Conservation (phyloP, 2,329 filamentous ascomycete species). For the Epichloe brachyelytri region DNA sequence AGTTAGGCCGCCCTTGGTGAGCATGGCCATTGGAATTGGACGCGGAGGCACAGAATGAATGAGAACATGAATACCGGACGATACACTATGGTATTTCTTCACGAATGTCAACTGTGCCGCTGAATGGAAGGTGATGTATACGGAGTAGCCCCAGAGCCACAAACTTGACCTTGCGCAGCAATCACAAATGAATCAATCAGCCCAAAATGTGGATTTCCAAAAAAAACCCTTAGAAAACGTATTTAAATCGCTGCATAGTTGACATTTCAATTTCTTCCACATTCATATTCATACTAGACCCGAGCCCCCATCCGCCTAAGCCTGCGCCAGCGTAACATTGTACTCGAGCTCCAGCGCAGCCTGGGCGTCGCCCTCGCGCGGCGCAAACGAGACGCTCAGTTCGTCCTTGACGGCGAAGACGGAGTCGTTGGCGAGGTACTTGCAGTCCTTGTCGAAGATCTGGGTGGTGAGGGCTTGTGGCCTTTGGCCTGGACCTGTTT, state of each 20-base stretch:
- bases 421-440: conserved; percentile 41
- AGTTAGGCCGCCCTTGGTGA: too few relatives aligned
- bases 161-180: too few relatives aligned
- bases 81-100: too few relatives aligned
- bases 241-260: background rate
- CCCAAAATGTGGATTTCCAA: too few relatives aligned
- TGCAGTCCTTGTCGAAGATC: conserved; percentile 57
- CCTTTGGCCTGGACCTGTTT: conserved; percentile 33
- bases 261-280: too few relatives aligned
- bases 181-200: too few relatives aligned
- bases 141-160: too few relatives aligned
- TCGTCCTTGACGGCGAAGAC: conserved; percentile 44
- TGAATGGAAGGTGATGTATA: too few relatives aligned
- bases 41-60: too few relatives aligned
- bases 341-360: conserved; percentile 48
- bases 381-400: conserved; percentile 29
- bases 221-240: background rate
- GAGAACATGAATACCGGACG: too few relatives aligned
- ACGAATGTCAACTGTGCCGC: too few relatives aligned
- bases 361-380: conserved; percentile 25
- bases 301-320: background rate
- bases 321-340: conserved; percentile 37
- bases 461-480: conserved; percentile 60
- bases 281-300: background rate
- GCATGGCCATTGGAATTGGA: too few relatives aligned